Percentiles rank a stretch among this genome's conserved stretches.
These are phyloP conservation scores for Hirschfeldia incana DNA, from an alignment of 345 rosid species.

Conservation along the genomic window DNA sequence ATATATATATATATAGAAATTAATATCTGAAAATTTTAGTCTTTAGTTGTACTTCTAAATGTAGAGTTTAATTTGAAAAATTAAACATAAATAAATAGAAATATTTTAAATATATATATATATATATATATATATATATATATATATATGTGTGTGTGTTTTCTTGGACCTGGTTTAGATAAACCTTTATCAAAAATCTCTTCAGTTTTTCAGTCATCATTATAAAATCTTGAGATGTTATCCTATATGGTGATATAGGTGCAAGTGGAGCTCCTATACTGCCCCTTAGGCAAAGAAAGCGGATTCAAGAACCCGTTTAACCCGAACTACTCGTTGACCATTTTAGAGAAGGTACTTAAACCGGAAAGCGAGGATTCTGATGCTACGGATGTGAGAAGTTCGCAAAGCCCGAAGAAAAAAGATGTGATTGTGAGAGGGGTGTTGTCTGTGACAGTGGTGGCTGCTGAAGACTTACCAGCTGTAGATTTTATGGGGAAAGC, in stretches of 20 bases:
- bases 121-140: too few relatives aligned
- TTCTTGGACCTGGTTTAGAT: background rate
- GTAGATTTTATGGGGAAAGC: conserved; percentile 80
- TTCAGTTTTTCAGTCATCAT: background rate
- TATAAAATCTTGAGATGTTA: conserved; percentile 32
- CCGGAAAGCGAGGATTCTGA: conserved; percentile 43
- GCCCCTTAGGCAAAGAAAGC: conserved; percentile 65
- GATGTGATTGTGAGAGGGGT: conserved; percentile 87
- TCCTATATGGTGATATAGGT: conserved; percentile 50
- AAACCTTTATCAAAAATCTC: background rate
- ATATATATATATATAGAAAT: too few relatives aligned
- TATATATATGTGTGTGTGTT: too few relatives aligned
- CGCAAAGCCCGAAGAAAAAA: conserved; percentile 44
- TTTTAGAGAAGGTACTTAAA: conserved; percentile 74
- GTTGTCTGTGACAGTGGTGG: conserved; percentile 64
- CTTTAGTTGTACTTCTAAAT: too few relatives aligned
- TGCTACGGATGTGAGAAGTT: conserved; percentile 16
- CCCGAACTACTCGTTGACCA: conserved; percentile 57
- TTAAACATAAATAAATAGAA: too few relatives aligned
- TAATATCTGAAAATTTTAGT: too few relatives aligned
- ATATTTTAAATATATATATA: background rate
- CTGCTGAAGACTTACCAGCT: conserved; percentile 76
- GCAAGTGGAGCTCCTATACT: conserved; percentile 79
- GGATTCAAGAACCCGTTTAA: conserved; percentile 56
- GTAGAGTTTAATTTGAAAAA: background rate